phyloP scores from a whole-genome alignment of 1,139 yeast genomes.

The Blastobotrys proliferans region DNA sequence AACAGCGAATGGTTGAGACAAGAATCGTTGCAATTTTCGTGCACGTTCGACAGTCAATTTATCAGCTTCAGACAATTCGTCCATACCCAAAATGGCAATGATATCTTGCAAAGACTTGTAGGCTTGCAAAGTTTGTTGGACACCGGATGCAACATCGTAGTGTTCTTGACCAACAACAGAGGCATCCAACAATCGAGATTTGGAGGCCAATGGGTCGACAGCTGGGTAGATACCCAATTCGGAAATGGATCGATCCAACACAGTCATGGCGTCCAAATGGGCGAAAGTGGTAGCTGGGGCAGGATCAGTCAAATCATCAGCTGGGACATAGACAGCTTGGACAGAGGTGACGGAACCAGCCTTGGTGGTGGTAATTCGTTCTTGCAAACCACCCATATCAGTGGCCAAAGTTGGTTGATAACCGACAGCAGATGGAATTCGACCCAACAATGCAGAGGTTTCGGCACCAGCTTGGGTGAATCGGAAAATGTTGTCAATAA shows the following conservation, averaged over 20 bases:
- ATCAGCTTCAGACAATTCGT: conserved; percentile 97
- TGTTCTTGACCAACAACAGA: conserved; percentile 98
- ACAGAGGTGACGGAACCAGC: conserved; percentile 99
- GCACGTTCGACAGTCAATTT: conserved; percentile 99
- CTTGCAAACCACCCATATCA: conserved; percentile 99
- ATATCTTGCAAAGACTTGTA: conserved; percentile 99
- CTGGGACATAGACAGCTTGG: conserved; percentile 99
- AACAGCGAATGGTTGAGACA: conserved; percentile 99
- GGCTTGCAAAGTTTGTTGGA: conserved; percentile 98
- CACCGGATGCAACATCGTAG: conserved; percentile 89
- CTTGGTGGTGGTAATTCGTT: conserved; percentile 99
- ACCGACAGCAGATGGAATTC: conserved; percentile 99
- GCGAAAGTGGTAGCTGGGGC: conserved; percentile 99
- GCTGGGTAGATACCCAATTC: conserved; percentile 99
- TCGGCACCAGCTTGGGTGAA: conserved; percentile 99
- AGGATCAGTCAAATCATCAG: conserved; percentile 99
- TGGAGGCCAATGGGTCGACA: conserved; percentile 99
- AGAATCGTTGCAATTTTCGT: conserved; percentile 99
- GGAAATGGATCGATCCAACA: conserved; percentile 98
- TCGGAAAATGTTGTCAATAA: conserved; percentile 99
- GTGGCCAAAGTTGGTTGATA: conserved; percentile 99
- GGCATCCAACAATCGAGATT: conserved; percentile 96
- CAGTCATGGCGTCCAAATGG: conserved; percentile 99
- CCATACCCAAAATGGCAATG: conserved; percentile 99
- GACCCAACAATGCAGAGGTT: conserved; percentile 99